phyloP scores from a whole-genome alignment of 2,329 filamentous ascomycete species.

The Colletotrichum simmondsii region DNA sequence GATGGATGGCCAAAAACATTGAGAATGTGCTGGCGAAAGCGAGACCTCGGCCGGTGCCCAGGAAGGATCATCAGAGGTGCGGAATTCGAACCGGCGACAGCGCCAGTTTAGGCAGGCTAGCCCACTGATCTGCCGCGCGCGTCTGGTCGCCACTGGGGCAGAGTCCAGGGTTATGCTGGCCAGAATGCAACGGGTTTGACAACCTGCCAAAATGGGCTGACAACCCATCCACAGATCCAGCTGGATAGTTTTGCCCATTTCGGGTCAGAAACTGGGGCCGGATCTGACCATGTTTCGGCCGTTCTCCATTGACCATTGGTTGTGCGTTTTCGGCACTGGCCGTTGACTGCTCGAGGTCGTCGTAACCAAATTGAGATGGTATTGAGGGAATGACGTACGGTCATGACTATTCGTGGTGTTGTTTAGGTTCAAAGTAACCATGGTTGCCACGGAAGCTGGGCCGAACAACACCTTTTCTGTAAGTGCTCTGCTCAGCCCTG shows the following conservation, averaged over 20 bases:
- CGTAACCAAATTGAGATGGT: not conserved
- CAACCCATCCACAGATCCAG: slow-evolving; percentile 5
- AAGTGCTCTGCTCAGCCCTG: not conserved
- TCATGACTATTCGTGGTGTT: not conserved
- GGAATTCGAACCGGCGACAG: slow-evolving; percentile 21
- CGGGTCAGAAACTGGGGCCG: not conserved
- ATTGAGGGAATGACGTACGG: not conserved
- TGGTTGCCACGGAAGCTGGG: not conserved
- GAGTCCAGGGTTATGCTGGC: not conserved
- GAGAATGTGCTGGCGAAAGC: not conserved
- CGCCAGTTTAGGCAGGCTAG: slow-evolving; percentile 18
- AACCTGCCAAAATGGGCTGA: slow-evolving; percentile 28
- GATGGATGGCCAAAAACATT: not conserved
- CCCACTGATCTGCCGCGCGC: slow-evolving; percentile 28
- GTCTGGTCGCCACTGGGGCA: slow-evolving; percentile 13
- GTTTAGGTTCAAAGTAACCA: not conserved
- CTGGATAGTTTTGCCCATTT: not conserved
- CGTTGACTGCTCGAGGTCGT: not conserved
- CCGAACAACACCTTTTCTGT: not conserved
- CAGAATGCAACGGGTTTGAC: slow-evolving; percentile 1
- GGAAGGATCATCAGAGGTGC: slow-evolving; percentile 19
- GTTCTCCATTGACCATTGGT: not conserved
- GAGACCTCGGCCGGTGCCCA: not conserved
- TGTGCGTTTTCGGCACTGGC: not conserved
- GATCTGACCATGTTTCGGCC: not conserved